Base-by-base conservation (phyloP, 192 early-diverging fungal species). In the Entomortierella chlamydospora region DNA sequence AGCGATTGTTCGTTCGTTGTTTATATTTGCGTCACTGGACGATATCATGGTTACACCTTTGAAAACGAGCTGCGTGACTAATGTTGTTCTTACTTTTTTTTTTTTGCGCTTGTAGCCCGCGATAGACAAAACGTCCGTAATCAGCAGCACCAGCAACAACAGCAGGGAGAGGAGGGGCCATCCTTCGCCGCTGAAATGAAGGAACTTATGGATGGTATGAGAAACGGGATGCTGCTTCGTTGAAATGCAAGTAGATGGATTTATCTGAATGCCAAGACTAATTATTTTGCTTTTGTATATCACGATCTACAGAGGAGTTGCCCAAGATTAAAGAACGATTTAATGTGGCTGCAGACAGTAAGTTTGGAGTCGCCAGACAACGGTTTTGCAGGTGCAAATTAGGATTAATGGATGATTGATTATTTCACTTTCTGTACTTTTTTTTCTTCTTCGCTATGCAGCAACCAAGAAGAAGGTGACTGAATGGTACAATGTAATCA, bases 391-490 rank as follows among this genome's bases (percentile, higher is more conserved):
- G 23, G 52, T 54, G 28, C 22, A 30, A 23, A 54, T 23, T 30
- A 30, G 28, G 28, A 30, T 54, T 9, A 54, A 51, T 51, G 22
- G 54, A 33, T 37, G 9, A 18, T 42, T 30, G 25, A 62, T 64
- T 69, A 20, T 33, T 25, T 41, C 18, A 47, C 4, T 20, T 17
- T 20, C 8, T 20, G 12, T 25, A 28, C 29, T 6, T 15, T 64
- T 7, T 64, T 13, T 64, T n/a, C n/a, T n/a, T n/a, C n/a, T n/a
- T n/a, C n/a, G n/a, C n/a, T n/a, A n/a, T n/a, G n/a, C n/a, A 89
- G 87, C 84, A 37, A 85, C 88, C 61, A 89, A 89, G 73, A 87
- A 87, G 54, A 89, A 89, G 71, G 82, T 86, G 5, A 69, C 81
- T 29, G 86, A 87, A 57, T 85, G 83, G 73, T 89, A 87, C n/a